These are phyloP conservation scores for Botryotinia globosa DNA, from an alignment of 2,329 filamentous ascomycete species.

Conservation along the genomic window DNA sequence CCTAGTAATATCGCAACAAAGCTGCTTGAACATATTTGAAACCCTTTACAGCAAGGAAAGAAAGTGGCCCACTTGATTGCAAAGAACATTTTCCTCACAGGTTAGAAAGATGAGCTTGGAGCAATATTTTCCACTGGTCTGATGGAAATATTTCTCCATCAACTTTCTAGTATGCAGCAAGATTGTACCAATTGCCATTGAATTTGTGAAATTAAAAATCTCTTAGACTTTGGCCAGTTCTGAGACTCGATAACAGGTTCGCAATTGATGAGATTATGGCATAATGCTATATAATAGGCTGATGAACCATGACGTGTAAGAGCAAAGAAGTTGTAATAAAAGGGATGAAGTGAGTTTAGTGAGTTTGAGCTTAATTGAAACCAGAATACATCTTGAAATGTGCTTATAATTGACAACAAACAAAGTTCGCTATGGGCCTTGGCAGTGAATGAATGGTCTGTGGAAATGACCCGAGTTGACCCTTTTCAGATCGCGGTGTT, in stretches of 20 bases:
- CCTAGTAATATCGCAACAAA: neutral
- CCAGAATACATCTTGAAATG: accelerated
- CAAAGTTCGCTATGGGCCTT: accelerated
- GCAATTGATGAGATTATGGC: neutral
- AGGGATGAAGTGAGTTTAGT: neutral
- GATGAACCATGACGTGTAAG: neutral
- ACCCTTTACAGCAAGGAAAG: neutral
- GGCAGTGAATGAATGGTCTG: neutral
- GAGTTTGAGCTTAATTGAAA: neutral
- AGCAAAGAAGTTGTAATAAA: neutral
- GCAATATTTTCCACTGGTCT: neutral
- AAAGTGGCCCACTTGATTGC: neutral
- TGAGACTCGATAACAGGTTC: too few species aligned
- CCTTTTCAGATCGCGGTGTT: neutral
- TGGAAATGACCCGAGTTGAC: neutral
- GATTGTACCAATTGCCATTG: neutral
- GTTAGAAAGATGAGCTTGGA: neutral
- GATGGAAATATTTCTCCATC: neutral
- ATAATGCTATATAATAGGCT: neutral
- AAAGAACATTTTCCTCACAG: neutral
- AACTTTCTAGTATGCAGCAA: neutral
- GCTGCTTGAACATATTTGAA: neutral
- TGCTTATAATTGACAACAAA: too few species aligned
- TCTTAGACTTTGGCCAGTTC: neutral
- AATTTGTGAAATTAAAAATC: accelerated